These are phyloP conservation scores for Aeschynomene evenia DNA, from an alignment of 306 rosid species.

Conservation along the genomic window DNA sequence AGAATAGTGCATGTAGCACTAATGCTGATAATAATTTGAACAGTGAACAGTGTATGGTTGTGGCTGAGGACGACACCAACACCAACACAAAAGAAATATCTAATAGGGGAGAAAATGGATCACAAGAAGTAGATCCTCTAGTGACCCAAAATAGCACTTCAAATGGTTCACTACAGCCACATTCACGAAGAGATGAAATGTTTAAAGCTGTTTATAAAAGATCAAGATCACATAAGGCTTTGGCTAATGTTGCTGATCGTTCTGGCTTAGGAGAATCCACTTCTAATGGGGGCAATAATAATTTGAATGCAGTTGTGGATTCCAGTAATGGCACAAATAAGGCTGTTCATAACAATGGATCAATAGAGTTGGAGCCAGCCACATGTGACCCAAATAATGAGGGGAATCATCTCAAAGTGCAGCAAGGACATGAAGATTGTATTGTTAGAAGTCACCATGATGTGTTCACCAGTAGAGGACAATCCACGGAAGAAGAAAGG, in stretches of 20 bases:
- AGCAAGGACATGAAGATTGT: conserved; percentile 49
- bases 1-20: conserved; percentile 41
- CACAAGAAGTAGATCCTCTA: conserved; percentile 42
- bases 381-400: conserved; percentile 40
- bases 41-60: conserved; percentile 36
- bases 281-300: conserved; percentile 52
- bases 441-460: conserved; percentile 45
- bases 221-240: conserved; percentile 60
- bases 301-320: conserved; percentile 45
- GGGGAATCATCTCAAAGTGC: conserved; percentile 40
- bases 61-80: conserved; percentile 38
- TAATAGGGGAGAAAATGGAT: conserved; percentile 47
- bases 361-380: conserved; percentile 49
- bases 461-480: conserved; percentile 44
- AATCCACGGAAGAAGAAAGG: conserved; percentile 51
- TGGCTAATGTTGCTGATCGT: conserved; percentile 46
- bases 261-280: conserved; percentile 56
- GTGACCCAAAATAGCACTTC: conserved; percentile 39
- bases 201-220: conserved; percentile 78
- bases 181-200: conserved; percentile 57
- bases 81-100: conserved; percentile 31
- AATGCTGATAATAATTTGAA: conserved; percentile 38
- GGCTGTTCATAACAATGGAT: conserved; percentile 45
- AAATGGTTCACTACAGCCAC: conserved; percentile 47
- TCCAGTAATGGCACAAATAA: conserved; percentile 45